phyloP scores from a whole-genome alignment of 2,329 filamentous ascomycete genomes.

The Beauveria sp. region DNA sequence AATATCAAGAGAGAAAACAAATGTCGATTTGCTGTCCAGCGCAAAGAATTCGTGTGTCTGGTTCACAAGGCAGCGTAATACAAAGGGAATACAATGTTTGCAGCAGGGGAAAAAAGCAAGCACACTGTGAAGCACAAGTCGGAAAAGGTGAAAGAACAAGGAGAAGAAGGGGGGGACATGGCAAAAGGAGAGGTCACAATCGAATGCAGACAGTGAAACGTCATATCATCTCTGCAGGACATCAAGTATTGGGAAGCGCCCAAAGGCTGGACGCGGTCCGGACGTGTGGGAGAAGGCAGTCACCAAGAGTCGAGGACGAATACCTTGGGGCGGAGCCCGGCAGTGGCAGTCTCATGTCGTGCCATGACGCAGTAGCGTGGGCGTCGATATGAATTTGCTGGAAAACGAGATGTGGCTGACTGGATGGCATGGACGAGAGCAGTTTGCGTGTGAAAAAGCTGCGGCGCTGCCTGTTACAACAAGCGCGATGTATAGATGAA shows the following conservation, averaged over 20 bases:
- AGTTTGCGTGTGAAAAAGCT: not conserved
- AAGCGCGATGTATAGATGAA: slow-evolving; percentile 2
- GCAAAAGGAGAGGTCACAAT: not conserved
- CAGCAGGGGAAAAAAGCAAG: not conserved
- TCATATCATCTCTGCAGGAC: not conserved
- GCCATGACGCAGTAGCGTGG: not conserved
- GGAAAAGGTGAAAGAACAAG: slow-evolving; percentile 7
- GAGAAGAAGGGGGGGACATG: not conserved
- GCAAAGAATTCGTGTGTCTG: not conserved
- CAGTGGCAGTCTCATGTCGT: too few relatives aligned
- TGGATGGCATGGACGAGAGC: not conserved
- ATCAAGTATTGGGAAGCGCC: not conserved
- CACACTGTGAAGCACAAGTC: not conserved
- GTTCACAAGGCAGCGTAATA: not conserved
- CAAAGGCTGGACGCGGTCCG: not conserved
- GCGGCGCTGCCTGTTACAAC: slow-evolving; percentile 8
- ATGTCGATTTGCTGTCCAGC: not conserved
- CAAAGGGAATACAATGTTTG: not conserved
- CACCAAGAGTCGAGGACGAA: not conserved
- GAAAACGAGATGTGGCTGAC: not conserved
- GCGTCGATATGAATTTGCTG: not conserved
- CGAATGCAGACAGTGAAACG: not conserved
- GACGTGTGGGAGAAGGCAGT: not conserved
- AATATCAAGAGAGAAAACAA: not conserved
- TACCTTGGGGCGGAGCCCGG: too few relatives aligned